Base-by-base conservation (phyloP, 2,329 filamentous ascomycete species). In the Xylariomycetidae sp. region DNA sequence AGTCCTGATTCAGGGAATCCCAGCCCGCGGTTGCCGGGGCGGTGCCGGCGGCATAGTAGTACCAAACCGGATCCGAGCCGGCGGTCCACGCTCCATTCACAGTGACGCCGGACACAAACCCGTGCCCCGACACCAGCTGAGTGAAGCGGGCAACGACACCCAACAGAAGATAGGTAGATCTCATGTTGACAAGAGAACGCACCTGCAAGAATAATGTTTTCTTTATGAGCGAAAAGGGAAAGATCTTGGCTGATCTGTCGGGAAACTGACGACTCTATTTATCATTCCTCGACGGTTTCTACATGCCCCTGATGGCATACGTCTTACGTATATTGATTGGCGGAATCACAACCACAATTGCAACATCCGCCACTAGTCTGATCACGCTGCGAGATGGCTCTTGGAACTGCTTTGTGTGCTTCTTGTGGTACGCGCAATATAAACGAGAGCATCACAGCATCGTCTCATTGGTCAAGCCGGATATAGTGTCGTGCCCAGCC, bases 1-100 rank as follows among this genome's bases (percentile, higher is more conserved):
- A 61, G 47, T 61, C 56, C 46, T 57, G 50, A 53, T 61, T 51
- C 20, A 40, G 29, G 27, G 37, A 33, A 16, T 45, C 31, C 47
- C 47, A 48, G 14, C 45, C 47, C 6, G 43, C 43, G 4, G 43
- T 48, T 3, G 36, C 41, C 2, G 47, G 47, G 12, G 38, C 16
- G 5, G 36, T 37, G 4, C 41, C 45, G 12, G 34, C 18, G 10
- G 41, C 27, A 30, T 44, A 46, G 27, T 46, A 48, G 14, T 33
- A 46, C 47, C 47, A 50, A 13, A 48, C 41, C n/a, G 47, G 47
- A 13, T 50, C 43, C 4, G 41, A 30, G 4, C 47, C 47, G 4
- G 43, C 43, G 12, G 42, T 46, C 45, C 45, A 48, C 9, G 18
- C 42, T 12, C 41, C 43, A 13, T 42, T 46, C 6, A 48, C 45